Evolutionary conservation across 2,329 filamentous ascomycete species (phyloP).

Genomic region (Tolypocladium tropicale): DNA sequence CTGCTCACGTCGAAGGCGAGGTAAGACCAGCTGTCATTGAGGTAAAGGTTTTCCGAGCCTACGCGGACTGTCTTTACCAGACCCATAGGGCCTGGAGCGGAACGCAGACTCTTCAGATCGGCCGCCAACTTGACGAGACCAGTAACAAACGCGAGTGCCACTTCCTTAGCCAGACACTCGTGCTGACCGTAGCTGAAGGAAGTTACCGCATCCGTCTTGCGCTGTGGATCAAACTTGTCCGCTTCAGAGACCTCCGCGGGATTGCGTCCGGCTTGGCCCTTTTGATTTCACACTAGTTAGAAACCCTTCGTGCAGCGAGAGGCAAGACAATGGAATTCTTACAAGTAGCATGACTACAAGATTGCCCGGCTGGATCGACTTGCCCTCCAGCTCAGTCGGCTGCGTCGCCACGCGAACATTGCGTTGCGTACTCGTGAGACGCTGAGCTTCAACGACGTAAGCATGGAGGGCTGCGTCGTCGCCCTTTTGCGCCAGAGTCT

Average conservation of each 20-base stretch:
- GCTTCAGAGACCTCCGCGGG: conserved; percentile 24
- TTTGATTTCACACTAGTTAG: not conserved
- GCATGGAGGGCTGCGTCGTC: conserved; percentile 22
- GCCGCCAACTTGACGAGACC: conserved; percentile 32
- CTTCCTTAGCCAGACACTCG: conserved; percentile 31
- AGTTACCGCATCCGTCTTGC: conserved; percentile 27
- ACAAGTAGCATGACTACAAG: conserved; percentile 29
- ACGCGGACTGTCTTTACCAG: conserved; percentile 31
- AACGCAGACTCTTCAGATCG: conserved; percentile 32
- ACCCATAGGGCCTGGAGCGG: conserved; percentile 34
- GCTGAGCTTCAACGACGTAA: conserved; percentile 30
- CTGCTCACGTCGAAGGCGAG: conserved; percentile 33
- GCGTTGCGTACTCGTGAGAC: conserved; percentile 28
- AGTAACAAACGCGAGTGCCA: conserved; percentile 28
- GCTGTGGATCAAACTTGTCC: conserved; percentile 29
- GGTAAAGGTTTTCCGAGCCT: conserved; percentile 28
- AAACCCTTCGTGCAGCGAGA: no score
- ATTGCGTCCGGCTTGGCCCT: conserved; percentile 29
- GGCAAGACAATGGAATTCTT: conserved; percentile 15
- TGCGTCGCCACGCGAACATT: conserved; percentile 24
- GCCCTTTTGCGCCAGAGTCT: conserved; percentile 23
- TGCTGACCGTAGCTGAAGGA: conserved; percentile 36
- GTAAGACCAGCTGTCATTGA: conserved; percentile 38
- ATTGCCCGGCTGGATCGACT: conserved; percentile 27
- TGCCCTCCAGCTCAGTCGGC: conserved; percentile 24